Evolutionary conservation across 2,329 filamentous ascomycete species (phyloP), one percentile per base, ranked within the genome.

Genomic region (Botryotinia narcissicola): DNA sequence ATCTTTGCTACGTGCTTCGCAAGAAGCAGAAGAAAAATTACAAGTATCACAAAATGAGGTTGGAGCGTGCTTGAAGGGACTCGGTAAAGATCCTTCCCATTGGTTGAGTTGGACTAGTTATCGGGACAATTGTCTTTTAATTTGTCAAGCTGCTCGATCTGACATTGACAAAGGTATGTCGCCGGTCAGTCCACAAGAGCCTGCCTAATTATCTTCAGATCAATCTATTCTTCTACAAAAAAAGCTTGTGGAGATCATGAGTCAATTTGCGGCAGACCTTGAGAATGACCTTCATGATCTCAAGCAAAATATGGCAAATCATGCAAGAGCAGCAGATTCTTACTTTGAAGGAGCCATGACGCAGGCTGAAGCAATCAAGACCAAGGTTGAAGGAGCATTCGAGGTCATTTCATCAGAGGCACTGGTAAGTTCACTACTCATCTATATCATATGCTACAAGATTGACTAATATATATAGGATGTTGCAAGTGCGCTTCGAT

Each of bases 71-170:
- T 81, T 90, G 7, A 83, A 82, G 63, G 85, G 85, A 7, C 80
- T 92, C 1, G 85, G 87, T 63, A 84, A 84, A 29, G 84, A 86
- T 37, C 84, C 86, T 1, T 88, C 89, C 62, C 87, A 84, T 79
- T 92, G 89, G 89, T 90, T 85, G 1, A 91, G 88, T 37, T 92
- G 89, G 82, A 88, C 87, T 76, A 90, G 90, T 80, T 87, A 85
- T 73, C 84, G 86, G 72, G 87, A 90, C 73, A 89, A 90, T 76
- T 89, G 89, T 3, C 82, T 88, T 61, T 81, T 89, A 29, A 88
- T 92, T 76, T 92, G 90, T 76, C 86, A 90, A 75, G 88, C 89
- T 42, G 86, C 87, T 60, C 85, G 89, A 54, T 82, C 85, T 60
- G 86, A 89, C 70, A 84, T 87, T 22, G 89, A 91, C 73, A 88